Evolutionary conservation across 306 rosid species (phyloP).

Genomic region (Ormosia emarginata): DNA sequence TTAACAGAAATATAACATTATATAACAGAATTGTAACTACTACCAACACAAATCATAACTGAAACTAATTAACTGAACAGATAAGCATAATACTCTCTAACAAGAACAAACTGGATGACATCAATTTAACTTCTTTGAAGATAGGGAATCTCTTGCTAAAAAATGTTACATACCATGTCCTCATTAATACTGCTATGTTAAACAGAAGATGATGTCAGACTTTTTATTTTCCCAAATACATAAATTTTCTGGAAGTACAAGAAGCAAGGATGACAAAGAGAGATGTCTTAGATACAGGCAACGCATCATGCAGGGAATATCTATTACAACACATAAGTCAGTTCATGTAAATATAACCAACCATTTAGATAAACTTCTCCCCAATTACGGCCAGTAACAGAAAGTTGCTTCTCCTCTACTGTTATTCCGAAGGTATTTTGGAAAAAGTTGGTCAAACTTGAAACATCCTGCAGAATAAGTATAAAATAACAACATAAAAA

Average conservation of each 20-base stretch:
- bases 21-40: too few species aligned
- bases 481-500: not conserved
- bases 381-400: constrained; percentile 97
- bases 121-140: not conserved
- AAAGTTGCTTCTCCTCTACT: constrained; percentile 86
- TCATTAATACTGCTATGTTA: not conserved
- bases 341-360: constrained; percentile 33
- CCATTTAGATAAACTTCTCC: constrained; percentile 96
- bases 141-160: not conserved
- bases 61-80: too few species aligned
- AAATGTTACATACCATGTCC: not conserved
- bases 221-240: not conserved
- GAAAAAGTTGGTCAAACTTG: constrained; percentile 71
- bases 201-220: not conserved
- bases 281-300: not conserved
- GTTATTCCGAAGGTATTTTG: constrained; percentile 69
- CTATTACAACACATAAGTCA: not conserved
- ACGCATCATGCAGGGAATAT: not conserved
- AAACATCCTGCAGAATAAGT: constrained; percentile 59
- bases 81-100: too few species aligned
- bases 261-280: constrained; percentile 19
- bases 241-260: not conserved
- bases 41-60: too few species aligned
- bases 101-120: constrained; percentile 6
- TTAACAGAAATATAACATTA: too few species aligned